Percentiles rank a stretch among this genome's conserved stretches.
phyloP scores from a whole-genome alignment of 1,139 yeast species.

The Geotrichum siamense region DNA sequence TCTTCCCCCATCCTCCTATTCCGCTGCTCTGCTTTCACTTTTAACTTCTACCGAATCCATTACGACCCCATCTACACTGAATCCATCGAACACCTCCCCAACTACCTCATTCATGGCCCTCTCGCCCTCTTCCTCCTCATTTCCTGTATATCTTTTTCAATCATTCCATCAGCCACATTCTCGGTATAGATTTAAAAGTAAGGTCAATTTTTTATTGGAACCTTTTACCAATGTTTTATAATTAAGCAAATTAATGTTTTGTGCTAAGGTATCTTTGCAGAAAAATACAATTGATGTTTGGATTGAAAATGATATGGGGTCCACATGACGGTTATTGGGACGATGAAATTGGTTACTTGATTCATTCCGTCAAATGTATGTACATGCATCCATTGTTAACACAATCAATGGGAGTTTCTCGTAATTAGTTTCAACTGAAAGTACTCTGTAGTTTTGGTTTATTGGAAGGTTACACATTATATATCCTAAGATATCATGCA shows the following conservation, averaged over 20 bases:
- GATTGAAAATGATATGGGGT: conserved; percentile 31
- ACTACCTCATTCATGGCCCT: conserved; percentile 75
- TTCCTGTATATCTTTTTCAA: conserved; percentile 40
- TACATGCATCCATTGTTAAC: too few relatives aligned
- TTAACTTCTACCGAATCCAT: conserved; percentile 80
- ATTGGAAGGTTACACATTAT: too few relatives aligned
- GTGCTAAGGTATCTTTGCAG: conserved; percentile 21
- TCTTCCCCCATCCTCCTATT: conserved; percentile 38
- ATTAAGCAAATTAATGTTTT: conserved; percentile 30
- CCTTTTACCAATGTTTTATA: conserved; percentile 43
- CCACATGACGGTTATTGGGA: too few relatives aligned
- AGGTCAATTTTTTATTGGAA: conserved; percentile 50
- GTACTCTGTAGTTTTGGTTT: too few relatives aligned
- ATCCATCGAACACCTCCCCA: conserved; percentile 51
- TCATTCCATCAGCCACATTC: conserved; percentile 19
- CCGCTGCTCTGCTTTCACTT: conserved; percentile 65
- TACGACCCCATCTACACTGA: conserved; percentile 51
- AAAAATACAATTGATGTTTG: conserved; percentile 27
- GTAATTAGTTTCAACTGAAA: too few relatives aligned
- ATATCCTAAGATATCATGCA: too few relatives aligned
- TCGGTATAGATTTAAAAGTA: conserved; percentile 29
- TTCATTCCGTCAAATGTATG: too few relatives aligned
- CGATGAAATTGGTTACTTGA: too few relatives aligned
- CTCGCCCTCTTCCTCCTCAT: conserved; percentile 54
- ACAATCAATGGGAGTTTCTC: too few relatives aligned